These are phyloP conservation scores for Fusarium cicatricum DNA, from an alignment of 2,329 filamentous ascomycete species.

Conservation along the genomic window DNA sequence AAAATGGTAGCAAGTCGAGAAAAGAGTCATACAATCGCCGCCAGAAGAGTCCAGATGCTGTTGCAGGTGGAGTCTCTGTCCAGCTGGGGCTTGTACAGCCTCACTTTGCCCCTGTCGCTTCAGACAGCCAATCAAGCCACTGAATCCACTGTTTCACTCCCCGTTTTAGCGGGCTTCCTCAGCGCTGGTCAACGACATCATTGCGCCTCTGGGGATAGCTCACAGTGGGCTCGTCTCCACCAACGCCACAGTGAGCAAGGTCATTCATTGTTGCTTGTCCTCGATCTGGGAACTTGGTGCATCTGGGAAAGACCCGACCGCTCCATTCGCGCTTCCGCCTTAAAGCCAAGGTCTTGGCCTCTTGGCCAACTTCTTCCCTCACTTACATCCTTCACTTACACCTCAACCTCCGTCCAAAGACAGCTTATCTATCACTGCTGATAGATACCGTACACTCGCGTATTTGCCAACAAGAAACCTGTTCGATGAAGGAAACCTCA, in stretches of 20 bases:
- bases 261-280: too few species aligned
- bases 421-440: slow-evolving; percentile 14
- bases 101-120: slow-evolving; percentile 30
- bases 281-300: slow-evolving; percentile 6
- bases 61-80: slow-evolving; percentile 3
- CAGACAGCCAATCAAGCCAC: slow-evolving; percentile 26
- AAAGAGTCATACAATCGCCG: slow-evolving; percentile 10
- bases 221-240: slow-evolving; percentile 13
- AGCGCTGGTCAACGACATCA: slow-evolving; percentile 9
- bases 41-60: slow-evolving; percentile 17
- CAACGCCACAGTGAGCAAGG: slow-evolving; percentile 22
- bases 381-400: slow-evolving; percentile 25
- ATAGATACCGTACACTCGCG: slow-evolving; percentile 8
- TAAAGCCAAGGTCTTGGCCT: slow-evolving; percentile 38
- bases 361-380: slow-evolving; percentile 3
- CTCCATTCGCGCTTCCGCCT: slow-evolving; percentile 23
- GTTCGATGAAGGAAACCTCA: slow-evolving; percentile 70
- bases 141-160: not conserved
- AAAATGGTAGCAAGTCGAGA: not conserved
- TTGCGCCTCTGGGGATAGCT: not conserved
- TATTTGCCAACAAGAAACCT: slow-evolving; percentile 36
- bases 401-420: slow-evolving; percentile 26
- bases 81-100: slow-evolving; percentile 25
- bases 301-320: too few species aligned
- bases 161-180: slow-evolving; percentile 4